Percentiles rank a stretch among this genome's conserved stretches.
These are phyloP conservation scores for Fusarium virguliforme DNA, from an alignment of 2,329 filamentous ascomycete genomes.

Conservation along the genomic window DNA sequence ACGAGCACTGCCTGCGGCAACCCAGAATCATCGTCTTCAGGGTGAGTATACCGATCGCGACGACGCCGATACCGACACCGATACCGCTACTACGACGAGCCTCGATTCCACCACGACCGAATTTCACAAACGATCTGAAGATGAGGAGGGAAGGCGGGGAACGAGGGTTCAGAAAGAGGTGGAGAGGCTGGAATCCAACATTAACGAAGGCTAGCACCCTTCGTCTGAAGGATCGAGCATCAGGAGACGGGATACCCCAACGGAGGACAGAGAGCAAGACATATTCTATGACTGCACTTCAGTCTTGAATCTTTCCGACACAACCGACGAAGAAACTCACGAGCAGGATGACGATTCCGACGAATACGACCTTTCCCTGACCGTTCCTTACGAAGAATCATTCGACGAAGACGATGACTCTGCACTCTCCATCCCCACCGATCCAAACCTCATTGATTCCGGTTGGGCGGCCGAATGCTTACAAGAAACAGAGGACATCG, in stretches of 20 bases:
- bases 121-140: conserved; percentile 25
- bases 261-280: conserved; percentile 27
- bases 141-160: conserved; percentile 2
- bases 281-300: conserved; percentile 41
- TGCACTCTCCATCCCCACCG: conserved; percentile 66
- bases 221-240: conserved; percentile 24
- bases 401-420: conserved; percentile 66
- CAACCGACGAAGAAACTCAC: conserved; percentile 27
- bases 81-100: conserved; percentile 25
- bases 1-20: conserved; percentile 32
- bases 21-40: conserved; percentile 63
- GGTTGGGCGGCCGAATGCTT: conserved; percentile 87
- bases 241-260: neutral
- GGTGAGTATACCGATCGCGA: conserved; percentile 63
- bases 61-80: conserved; percentile 24
- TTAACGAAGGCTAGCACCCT: conserved; percentile 45
- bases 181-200: neutral
- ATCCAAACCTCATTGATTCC: conserved; percentile 77
- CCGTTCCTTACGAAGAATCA: conserved; percentile 64
- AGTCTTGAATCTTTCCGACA: conserved; percentile 28
- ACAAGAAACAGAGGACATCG: conserved; percentile 97
- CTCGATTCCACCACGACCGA: conserved; percentile 30
- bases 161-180: conserved; percentile 11
- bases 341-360: conserved; percentile 50
- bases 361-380: conserved; percentile 54